phyloP scores from a whole-genome alignment of 495 filamentous ascomycete species.

The Annulohypoxylon bovei region DNA sequence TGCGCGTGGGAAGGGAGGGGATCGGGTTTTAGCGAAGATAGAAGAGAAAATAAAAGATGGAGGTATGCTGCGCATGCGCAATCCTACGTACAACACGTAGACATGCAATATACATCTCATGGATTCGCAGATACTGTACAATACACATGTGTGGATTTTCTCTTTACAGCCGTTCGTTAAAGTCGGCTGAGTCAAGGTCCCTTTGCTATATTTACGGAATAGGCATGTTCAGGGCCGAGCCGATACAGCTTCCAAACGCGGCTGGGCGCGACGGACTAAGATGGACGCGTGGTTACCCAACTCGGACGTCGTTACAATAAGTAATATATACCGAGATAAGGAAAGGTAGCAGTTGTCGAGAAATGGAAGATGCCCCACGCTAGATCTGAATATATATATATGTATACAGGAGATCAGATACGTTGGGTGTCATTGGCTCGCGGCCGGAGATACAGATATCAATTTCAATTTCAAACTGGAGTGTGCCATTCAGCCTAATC shows the following conservation, averaged over 20 bases:
- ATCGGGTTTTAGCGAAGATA: constrained; percentile 12
- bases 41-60: not conserved
- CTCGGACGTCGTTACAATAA: constrained; percentile 27
- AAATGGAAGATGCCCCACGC: constrained; percentile 42
- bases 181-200: constrained; percentile 26
- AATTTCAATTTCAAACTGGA: constrained; percentile 9
- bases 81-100: constrained; percentile 30
- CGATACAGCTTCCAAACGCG: constrained; percentile 37
- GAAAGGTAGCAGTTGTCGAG: constrained; percentile 9
- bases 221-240: constrained; percentile 23
- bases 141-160: constrained; percentile 4
- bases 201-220: not conserved
- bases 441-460: constrained; percentile 36
- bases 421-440: constrained; percentile 37
- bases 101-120: constrained; percentile 11
- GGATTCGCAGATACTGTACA: constrained; percentile 7
- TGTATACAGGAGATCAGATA: constrained; percentile 42
- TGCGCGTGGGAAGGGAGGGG: constrained; percentile 21
- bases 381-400: constrained; percentile 39
- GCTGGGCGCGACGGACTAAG: constrained; percentile 20
- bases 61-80: constrained; percentile 8
- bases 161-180: constrained; percentile 8
- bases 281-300: constrained; percentile 33
- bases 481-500: constrained; percentile 38
- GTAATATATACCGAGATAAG: constrained; percentile 28